Conservation (phyloP, 1,284 basidiomycete genomes). For the Apiotrichum sp. region DNA sequence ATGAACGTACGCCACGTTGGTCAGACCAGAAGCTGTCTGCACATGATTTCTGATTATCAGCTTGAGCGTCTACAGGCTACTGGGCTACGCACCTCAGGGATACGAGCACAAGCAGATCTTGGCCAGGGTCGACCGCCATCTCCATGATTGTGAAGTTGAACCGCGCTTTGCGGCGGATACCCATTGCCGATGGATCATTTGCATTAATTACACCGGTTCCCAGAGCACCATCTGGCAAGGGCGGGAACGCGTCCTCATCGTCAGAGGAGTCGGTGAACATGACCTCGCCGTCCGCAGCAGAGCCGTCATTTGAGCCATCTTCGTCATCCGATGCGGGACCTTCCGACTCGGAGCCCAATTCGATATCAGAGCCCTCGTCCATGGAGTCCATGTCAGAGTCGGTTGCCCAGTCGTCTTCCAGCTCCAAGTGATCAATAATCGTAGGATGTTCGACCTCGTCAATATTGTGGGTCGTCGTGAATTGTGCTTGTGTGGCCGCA, state of each 20-base stretch:
- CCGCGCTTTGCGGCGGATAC: slow-evolving; percentile 22
- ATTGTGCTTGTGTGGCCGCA: background rate
- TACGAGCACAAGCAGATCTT: slow-evolving; percentile 41
- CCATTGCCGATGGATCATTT: slow-evolving; percentile 41
- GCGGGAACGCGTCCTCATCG: no score
- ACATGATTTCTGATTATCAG: background rate
- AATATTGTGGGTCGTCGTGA: background rate
- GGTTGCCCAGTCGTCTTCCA: background rate
- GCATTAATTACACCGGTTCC: slow-evolving; percentile 17
- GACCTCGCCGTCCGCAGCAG: slow-evolving; percentile 8
- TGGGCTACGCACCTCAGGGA: slow-evolving; percentile 29
- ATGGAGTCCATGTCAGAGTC: background rate
- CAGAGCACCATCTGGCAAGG: background rate
- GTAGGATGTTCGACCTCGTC: background rate
- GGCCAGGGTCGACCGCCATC: slow-evolving; percentile 45
- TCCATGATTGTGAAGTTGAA: slow-evolving; percentile 39
- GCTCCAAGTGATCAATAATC: background rate
- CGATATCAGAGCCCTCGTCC: slow-evolving; percentile 17
- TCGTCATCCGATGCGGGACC: background rate
- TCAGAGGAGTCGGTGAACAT: no score
- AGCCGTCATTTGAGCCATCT: background rate
- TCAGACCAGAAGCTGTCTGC: no score
- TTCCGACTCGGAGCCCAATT: background rate
- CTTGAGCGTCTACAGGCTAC: no score
- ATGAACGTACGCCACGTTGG: slow-evolving; percentile 30